Base-by-base conservation (phyloP, 176 grass and related monocot species). In the Raddia guianensis region DNA sequence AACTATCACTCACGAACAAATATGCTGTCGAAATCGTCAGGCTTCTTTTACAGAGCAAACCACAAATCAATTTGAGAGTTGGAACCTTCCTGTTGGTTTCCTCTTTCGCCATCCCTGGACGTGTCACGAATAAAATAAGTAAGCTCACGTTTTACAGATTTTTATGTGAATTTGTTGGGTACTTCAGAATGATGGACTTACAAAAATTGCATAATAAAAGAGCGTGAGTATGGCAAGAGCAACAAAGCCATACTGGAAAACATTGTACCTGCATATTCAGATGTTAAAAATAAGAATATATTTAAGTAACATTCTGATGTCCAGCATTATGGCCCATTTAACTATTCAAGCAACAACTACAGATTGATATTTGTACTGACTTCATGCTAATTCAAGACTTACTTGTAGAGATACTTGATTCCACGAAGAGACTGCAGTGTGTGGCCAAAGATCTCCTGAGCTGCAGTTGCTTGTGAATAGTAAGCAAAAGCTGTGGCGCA, bases 341-440 rank as follows among this genome's bases (percentile, higher is more conserved):
- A 40, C 51, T 12, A 56, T 34, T 66, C 6, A 12, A 74, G 18
- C 42, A 62, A 73, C 16, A 58, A 42, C n/a, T 14, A 57, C 43
- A 66, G 13, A 58, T 12, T 67, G 46, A 49, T 44, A 49, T 33
- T 80, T 69, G 19, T 65, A 64, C n/a, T 16, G 3, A 46, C 14
- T 84, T 34, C 72, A 72, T 72, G 62, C 62, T 53, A 76, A 42
- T 65, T 68, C 20, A 81, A 82, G 11, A 49, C 90, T 91, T 72
- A 99, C 97, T 96, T 99, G 93, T 99, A 99, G 32, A 99, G 90
- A 69, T 99, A 99, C 66, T 99, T 99, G 51, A 99, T 99, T 93
- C 97, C 97, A 34, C 91, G 90, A 40, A 99, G 83, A 72, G 97
- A 96, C 81, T 93, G 80, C 72, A 99, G 50, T 13, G 97, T 99